These are phyloP conservation scores for Saccharum spontaneum DNA, from an alignment of 176 grass and related monocot species.

Conservation along the genomic window DNA sequence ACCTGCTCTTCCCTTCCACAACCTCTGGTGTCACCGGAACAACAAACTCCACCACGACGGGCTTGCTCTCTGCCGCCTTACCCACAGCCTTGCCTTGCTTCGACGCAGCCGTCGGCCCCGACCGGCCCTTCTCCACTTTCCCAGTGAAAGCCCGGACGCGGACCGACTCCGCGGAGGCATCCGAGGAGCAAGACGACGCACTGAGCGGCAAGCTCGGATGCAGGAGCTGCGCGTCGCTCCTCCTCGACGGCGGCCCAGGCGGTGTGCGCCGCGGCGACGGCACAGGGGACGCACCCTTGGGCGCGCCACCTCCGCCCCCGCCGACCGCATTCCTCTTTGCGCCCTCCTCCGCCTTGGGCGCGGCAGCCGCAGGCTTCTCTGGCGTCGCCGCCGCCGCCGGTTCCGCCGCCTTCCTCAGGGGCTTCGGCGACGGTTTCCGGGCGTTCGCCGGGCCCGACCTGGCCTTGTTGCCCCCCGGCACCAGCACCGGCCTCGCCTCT, in stretches of 20 bases:
- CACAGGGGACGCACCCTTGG: slow-evolving; percentile 24
- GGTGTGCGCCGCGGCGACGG: slow-evolving; percentile 17
- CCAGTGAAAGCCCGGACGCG: slow-evolving; percentile 51
- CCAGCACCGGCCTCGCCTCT: slow-evolving; percentile 67
- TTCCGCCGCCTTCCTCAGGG: slow-evolving; percentile 38
- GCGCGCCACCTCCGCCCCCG: slow-evolving; percentile 2
- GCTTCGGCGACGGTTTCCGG: slow-evolving; percentile 63
- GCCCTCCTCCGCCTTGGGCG: slow-evolving; percentile 29
- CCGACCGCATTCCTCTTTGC: slow-evolving; percentile 17
- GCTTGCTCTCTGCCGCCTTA: slow-evolving; percentile 36
- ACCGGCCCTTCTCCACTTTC: slow-evolving; percentile 39
- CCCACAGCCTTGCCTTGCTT: slow-evolving; percentile 50
- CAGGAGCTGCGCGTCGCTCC: slow-evolving; percentile 41
- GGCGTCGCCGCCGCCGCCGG: not conserved
- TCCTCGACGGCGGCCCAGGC: slow-evolving; percentile 40
- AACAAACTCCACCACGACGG: slow-evolving; percentile 8
- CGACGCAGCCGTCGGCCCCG: slow-evolving; percentile 4
- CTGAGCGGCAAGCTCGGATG: slow-evolving; percentile 57
- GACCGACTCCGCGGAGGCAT: slow-evolving; percentile 59
- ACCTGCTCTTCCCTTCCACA: slow-evolving; percentile 56
- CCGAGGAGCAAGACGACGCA: slow-evolving; percentile 82
- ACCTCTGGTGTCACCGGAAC: slow-evolving; percentile 23
- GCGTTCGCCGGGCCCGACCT: slow-evolving; percentile 20
- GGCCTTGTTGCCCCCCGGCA: slow-evolving; percentile 86
- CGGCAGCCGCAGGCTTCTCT: slow-evolving; percentile 20